Base-by-base conservation (phyloP, 2,329 filamentous ascomycete genomes). In the Aureobasidium sp. region DNA sequence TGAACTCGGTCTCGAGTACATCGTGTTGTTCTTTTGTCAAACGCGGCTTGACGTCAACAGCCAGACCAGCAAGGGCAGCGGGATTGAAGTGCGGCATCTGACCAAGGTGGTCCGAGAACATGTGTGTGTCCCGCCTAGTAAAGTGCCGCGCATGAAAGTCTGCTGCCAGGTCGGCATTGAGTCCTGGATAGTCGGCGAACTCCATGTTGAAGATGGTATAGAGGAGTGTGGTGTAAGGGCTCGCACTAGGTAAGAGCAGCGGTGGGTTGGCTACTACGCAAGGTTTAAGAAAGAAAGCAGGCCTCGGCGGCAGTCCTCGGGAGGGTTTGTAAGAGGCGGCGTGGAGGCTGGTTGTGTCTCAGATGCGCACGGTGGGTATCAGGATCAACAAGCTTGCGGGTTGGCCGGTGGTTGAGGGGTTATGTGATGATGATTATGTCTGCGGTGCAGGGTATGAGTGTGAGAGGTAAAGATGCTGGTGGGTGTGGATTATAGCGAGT, bases 21-120 rank as follows among this genome's bases (percentile, higher is more conserved):
- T 81, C 78, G 66, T 80, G 78, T 69, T 81, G 79, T 68, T 80
- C 78, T 69, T 81, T 81, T 64, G 78, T 80, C 48, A 81, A 73
- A 63, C 78, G 76, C 44, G 78, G 78, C 71, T 80, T 81, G 68
- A 79, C 77, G 68, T 80, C 77, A 66, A 63, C 62, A 25, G 64
- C 62, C 34, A 65, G 62, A 41, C 62, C 61, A 10, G 68, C 71
- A 68, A 61, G 66, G 63, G 62, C 71, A 70, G 64, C 65, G 1
- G 45, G 54, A 50, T 58, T 66, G 58, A 49, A 61, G 50, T 52
- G 58, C n/a, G 64, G 61, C 50, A 61, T 62, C 55, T 55, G 59
- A 21, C 37, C 48, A 9, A 58, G 44, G 6, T 53, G 42, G 32
- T 53, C 48, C 27, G 53, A 36, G 16, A 59, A 58, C 53, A 61